Base-by-base conservation (phyloP, 495 filamentous ascomycete genomes). In the Hypoxylon fuscum region DNA sequence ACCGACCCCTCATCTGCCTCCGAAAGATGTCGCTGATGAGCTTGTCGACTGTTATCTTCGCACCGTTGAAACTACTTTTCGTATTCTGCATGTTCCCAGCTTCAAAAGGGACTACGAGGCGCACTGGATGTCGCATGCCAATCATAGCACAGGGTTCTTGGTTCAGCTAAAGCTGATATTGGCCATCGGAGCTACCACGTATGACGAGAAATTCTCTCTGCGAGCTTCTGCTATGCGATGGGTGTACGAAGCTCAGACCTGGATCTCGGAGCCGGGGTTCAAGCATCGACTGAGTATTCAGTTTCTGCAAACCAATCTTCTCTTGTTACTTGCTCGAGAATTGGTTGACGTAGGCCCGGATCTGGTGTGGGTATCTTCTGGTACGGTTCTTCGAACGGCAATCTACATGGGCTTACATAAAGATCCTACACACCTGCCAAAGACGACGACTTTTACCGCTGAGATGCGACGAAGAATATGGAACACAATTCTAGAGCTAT, bases 381-480 rank as follows among this genome's bases (percentile, higher is more conserved):
- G 85, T 0, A 74, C 79, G 0, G 57, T 90, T 12, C 66, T 89
- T 21, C 80, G 86, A 52, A 79, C 80, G 18, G 86, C 85, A 29
- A 76, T 89, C 44, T 76, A 77, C 41, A 85, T 88, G 74, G 88
- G 87, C 1, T 73, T 89, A 9, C 85, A 90, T 57, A 74, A 81
- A 3, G 86, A 88, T 38, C 85, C 86, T 0, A 69, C 75, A 25
- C 58, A 61, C 22, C 64, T 83, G 1, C 71, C 76, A 3, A 71
- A 67, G 20, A 75, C 76, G 59, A 69, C 79, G 1, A 53, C 59
- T 0, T 82, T 88, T 23, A 76, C 78, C 11, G 79, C 83, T 42
- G 88, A 91, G 71, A 83, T 89, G 77, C 81, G 87, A n/a, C 74
- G 88, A 40, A 78, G 88, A 17, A 75, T 91, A 10, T 90, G 88